phyloP scores from a whole-genome alignment of 2,329 filamentous ascomycete genomes.

The Colletotrichum brevisporum region DNA sequence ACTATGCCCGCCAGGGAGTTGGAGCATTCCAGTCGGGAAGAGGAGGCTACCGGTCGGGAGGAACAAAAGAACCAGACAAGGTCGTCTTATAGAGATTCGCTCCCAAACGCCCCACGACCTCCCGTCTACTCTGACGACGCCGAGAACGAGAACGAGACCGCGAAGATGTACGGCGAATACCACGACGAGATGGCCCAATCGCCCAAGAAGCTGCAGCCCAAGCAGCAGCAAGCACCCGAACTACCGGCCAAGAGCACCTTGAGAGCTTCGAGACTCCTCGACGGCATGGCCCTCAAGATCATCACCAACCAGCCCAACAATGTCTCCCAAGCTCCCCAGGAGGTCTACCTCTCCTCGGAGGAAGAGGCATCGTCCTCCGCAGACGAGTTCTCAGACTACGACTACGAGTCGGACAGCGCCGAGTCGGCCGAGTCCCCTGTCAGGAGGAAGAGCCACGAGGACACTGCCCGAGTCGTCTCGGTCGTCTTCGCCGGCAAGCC shows the following conservation, averaged over 20 bases:
- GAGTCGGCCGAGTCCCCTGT: conserved; percentile 45
- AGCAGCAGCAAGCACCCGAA: conserved; percentile 54
- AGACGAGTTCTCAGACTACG: conserved; percentile 71
- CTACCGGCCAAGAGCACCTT: conserved; percentile 66
- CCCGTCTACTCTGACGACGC: conserved; percentile 37
- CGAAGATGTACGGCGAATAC: conserved; percentile 43
- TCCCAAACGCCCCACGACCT: conserved; percentile 39
- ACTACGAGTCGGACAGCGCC: conserved; percentile 58
- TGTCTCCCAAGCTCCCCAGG: conserved; percentile 63
- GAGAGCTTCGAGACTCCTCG: conserved; percentile 62
- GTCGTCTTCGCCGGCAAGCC: conserved; percentile 73
- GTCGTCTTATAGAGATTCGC: conserved; percentile 41
- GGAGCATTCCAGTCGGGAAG: conserved; percentile 31
- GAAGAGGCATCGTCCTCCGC: conserved; percentile 75
- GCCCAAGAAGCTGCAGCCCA: conserved; percentile 38
- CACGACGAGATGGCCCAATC: conserved; percentile 40
- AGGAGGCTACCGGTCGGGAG: conserved; percentile 13
- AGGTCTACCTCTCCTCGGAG: conserved; percentile 75
- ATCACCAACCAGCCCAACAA: conserved; percentile 45
- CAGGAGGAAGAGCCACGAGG: conserved; percentile 62
- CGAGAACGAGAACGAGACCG: conserved; percentile 41
- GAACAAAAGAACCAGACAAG: conserved; percentile 25
- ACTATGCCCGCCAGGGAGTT: conserved; percentile 41
- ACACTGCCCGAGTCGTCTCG: conserved; percentile 71
- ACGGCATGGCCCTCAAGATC: conserved; percentile 52